Conservation (phyloP, 495 filamentous ascomycete genomes). For the Xylaria acuta region DNA sequence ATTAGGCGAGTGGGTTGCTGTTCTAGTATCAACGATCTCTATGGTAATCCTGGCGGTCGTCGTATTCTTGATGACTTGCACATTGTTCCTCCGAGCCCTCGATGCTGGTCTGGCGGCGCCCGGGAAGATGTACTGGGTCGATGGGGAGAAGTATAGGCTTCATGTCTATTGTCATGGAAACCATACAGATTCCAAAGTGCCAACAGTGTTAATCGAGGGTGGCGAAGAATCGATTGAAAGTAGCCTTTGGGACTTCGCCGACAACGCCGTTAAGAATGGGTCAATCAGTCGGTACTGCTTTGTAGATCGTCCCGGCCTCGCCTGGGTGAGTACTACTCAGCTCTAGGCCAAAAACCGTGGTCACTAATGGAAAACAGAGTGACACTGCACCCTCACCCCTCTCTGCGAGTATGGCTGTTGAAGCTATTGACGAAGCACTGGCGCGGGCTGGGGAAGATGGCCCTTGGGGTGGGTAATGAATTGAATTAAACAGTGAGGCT, state of each 20-base stretch:
- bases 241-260: slow-evolving; percentile 73
- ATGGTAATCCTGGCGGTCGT: slow-evolving; percentile 69
- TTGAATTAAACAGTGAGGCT: slow-evolving; percentile 34
- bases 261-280: slow-evolving; percentile 69
- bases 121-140: slow-evolving; percentile 78
- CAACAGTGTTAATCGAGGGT: slow-evolving; percentile 83
- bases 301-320: slow-evolving; percentile 89
- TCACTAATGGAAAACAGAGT: slow-evolving; percentile 46
- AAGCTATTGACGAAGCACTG: slow-evolving; percentile 84
- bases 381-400: slow-evolving; percentile 94
- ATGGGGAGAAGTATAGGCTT: slow-evolving; percentile 76
- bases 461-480: slow-evolving; percentile 73
- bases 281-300: slow-evolving; percentile 90
- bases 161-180: slow-evolving; percentile 86
- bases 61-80: slow-evolving; percentile 75
- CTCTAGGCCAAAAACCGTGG: background rate
- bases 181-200: slow-evolving; percentile 57
- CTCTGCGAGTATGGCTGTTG: slow-evolving; percentile 86
- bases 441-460: slow-evolving; percentile 79
- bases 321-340: slow-evolving; percentile 62
- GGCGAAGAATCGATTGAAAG: slow-evolving; percentile 80
- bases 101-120: slow-evolving; percentile 74
- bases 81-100: slow-evolving; percentile 74
- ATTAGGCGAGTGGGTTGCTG: slow-evolving; percentile 79
- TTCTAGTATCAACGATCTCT: slow-evolving; percentile 76